phyloP scores from a whole-genome alignment of 1,284 basidiomycete genomes.

The Ceratorhiza oryzae-sativae region DNA sequence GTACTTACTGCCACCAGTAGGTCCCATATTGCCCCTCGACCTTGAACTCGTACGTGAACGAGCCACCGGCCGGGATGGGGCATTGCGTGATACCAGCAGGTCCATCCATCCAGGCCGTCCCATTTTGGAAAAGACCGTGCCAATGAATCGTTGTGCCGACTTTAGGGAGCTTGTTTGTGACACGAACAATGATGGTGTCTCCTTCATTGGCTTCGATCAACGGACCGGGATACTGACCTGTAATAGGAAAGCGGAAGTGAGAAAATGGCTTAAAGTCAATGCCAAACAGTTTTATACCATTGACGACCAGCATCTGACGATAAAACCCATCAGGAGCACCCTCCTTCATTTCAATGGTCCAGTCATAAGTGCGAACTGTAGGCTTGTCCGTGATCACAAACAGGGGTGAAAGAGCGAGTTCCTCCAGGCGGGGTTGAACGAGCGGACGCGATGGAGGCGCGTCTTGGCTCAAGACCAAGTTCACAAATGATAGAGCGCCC shows the following conservation, averaged over 20 bases:
- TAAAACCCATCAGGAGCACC: conserved; percentile 53
- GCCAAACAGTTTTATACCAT: conserved; percentile 48
- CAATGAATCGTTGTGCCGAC: conserved; percentile 55
- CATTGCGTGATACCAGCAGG: conserved; percentile 59
- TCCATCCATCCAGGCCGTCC: conserved; percentile 57
- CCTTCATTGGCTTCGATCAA: conserved; percentile 59
- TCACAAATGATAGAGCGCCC: background rate
- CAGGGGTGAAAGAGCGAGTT: conserved; percentile 17
- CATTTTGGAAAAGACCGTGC: conserved; percentile 56
- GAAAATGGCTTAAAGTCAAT: background rate
- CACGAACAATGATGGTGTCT: conserved; percentile 55
- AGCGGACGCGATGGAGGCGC: background rate
- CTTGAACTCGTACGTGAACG: conserved; percentile 58
- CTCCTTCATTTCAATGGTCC: conserved; percentile 49
- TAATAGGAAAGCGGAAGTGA: background rate
- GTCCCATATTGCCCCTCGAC: conserved; percentile 49
- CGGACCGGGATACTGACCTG: conserved; percentile 57
- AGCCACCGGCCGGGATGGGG: conserved; percentile 57
- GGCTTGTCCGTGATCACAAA: conserved; percentile 46
- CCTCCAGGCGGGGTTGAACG: conserved; percentile 34
- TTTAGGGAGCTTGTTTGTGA: conserved; percentile 53
- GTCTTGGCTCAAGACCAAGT: background rate
- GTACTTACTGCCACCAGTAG: conserved; percentile 53
- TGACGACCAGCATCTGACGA: conserved; percentile 57
- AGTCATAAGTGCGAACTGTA: conserved; percentile 53